These are phyloP conservation scores for Fusarium neocosmosporiellum DNA, from an alignment of 2,329 filamentous ascomycete species.

Conservation along the genomic window DNA sequence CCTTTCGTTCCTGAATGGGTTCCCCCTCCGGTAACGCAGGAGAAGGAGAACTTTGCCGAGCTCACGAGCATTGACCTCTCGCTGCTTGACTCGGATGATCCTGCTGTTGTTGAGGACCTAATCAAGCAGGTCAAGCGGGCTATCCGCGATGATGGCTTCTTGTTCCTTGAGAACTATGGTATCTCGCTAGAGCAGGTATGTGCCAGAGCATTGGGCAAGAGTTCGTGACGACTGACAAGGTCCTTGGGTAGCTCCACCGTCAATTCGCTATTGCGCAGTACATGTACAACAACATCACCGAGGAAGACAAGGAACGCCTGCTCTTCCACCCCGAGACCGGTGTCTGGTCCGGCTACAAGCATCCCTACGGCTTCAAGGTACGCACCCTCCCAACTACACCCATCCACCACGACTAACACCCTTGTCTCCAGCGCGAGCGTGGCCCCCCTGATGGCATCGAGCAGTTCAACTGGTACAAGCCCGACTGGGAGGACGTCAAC, in stretches of 20 bases:
- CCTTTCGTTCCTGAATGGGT: conserved; percentile 55
- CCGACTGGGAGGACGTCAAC: conserved; percentile 55
- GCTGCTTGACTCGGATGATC: conserved; percentile 55
- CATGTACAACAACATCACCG: conserved; percentile 60
- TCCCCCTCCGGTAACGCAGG: conserved; percentile 57
- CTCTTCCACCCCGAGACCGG: conserved; percentile 59
- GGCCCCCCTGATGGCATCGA: conserved; percentile 61
- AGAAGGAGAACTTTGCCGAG: conserved; percentile 56
- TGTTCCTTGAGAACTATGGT: conserved; percentile 63
- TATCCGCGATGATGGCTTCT: conserved; percentile 57
- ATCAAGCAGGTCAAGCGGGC: conserved; percentile 56
- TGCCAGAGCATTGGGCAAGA: neutral
- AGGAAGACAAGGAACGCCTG: conserved; percentile 60
- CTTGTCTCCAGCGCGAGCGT: conserved; percentile 48
- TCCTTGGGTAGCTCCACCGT: conserved; percentile 55
- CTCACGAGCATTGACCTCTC: conserved; percentile 57
- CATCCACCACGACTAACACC: neutral
- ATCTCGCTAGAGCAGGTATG: conserved; percentile 55
- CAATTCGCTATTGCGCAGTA: conserved; percentile 64
- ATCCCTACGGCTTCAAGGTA: conserved; percentile 57
- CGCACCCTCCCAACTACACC: too few relatives aligned
- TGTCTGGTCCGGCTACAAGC: conserved; percentile 63
- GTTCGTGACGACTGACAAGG: neutral
- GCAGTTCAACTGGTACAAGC: conserved; percentile 65
- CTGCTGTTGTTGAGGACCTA: conserved; percentile 55